phyloP scores from a whole-genome alignment of 352 stramenopile species.

The Globisporangium yorkense region DNA sequence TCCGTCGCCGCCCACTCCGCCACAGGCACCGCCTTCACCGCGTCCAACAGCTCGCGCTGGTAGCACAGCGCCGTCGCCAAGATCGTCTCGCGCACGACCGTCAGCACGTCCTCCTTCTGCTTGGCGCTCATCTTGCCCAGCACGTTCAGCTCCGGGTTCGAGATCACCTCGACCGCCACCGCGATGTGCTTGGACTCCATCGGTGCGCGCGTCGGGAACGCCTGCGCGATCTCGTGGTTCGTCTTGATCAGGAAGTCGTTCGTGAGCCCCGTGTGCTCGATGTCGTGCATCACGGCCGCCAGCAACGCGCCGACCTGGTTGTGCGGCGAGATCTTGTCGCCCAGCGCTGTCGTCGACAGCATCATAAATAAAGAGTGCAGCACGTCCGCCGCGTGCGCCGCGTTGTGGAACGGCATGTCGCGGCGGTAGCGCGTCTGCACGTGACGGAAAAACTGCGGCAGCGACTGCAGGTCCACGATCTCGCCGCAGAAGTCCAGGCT shows the following conservation, averaged over 20 bases:
- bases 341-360: slow-evolving; percentile 47
- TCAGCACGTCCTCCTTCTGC: slow-evolving; percentile 49
- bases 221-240: slow-evolving; percentile 54
- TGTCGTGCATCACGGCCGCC: slow-evolving; percentile 78
- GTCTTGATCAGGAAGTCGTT: slow-evolving; percentile 81
- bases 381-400: slow-evolving; percentile 73
- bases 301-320: slow-evolving; percentile 69
- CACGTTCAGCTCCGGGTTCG: slow-evolving; percentile 40
- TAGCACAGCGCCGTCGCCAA: slow-evolving; percentile 72
- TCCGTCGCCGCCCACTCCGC: slow-evolving; percentile 40
- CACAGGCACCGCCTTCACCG: slow-evolving; percentile 29
- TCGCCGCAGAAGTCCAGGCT: slow-evolving; percentile 48
- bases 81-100: slow-evolving; percentile 61
- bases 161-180: slow-evolving; percentile 48
- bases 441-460: slow-evolving; percentile 48
- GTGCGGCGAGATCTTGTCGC: slow-evolving; percentile 43
- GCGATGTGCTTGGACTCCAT: slow-evolving; percentile 79
- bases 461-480: slow-evolving; percentile 43
- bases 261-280: slow-evolving; percentile 68
- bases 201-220: slow-evolving; percentile 49
- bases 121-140: slow-evolving; percentile 41
- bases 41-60: slow-evolving; percentile 64
- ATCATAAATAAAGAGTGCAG: slow-evolving; percentile 76
- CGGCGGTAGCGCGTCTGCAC: slow-evolving; percentile 59
- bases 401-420: slow-evolving; percentile 79